Conservation (phyloP, 2,329 filamentous ascomycete species). For the Albophoma yamanashiensis region DNA sequence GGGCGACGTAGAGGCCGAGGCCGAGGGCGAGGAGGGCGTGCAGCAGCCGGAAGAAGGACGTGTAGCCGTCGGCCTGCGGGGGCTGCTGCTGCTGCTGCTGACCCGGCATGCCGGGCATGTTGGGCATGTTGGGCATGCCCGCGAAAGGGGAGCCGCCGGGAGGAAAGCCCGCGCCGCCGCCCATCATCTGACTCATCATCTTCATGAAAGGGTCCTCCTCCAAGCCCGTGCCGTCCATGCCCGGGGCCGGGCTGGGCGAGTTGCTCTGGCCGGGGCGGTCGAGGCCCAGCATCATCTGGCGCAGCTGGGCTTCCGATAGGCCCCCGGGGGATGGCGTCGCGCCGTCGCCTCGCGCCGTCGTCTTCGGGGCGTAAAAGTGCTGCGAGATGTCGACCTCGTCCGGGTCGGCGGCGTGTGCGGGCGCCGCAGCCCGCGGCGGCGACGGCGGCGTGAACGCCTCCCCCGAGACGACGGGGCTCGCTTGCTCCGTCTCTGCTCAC, state of each 20-base stretch:
- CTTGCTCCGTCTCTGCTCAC: constrained; percentile 2
- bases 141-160: constrained; percentile 23
- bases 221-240: constrained; percentile 7
- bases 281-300: constrained; percentile 54
- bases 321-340: constrained; percentile 16
- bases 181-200: constrained; percentile 67
- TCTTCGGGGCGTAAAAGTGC: constrained; percentile 53
- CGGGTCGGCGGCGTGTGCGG: constrained; percentile 44
- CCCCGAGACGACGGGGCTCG: background rate
- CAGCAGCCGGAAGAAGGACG: constrained; percentile 58
- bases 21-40: constrained; percentile 62
- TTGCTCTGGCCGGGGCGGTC: constrained; percentile 23
- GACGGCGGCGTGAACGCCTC: background rate
- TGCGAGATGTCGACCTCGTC: constrained; percentile 73
- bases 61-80: constrained; percentile 22
- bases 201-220: constrained; percentile 37
- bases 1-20: constrained; percentile 59
- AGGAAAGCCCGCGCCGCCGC: constrained; percentile 19
- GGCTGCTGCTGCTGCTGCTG: constrained; percentile 14
- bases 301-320: constrained; percentile 47
- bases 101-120: constrained; percentile 20
- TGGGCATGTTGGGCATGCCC: constrained; percentile 17
- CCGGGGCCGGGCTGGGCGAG: constrained; percentile 12
- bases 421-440: background rate
- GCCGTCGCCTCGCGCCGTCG: constrained; percentile 17